Conservation (phyloP, 2,329 filamentous ascomycete genomes). For the Xylariales sp. region DNA sequence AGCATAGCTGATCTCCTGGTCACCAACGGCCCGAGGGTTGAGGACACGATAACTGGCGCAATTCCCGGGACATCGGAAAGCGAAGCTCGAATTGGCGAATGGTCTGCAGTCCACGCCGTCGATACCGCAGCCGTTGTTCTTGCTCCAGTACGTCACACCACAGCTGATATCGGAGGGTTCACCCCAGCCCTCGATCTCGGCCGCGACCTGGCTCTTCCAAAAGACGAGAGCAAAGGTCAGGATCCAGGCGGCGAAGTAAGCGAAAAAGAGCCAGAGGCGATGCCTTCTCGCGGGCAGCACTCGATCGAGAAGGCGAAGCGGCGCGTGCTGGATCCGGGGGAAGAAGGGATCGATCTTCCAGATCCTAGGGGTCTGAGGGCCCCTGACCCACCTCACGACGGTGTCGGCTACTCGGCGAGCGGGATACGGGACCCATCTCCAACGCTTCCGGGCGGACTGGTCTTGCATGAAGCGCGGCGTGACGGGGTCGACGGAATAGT, state of each 20-base stretch:
- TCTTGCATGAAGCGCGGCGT: slow-evolving; percentile 72
- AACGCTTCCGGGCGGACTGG: slow-evolving; percentile 61
- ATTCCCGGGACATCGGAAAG: slow-evolving; percentile 80
- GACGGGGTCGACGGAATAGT: slow-evolving; percentile 45
- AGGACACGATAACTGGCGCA: slow-evolving; percentile 74
- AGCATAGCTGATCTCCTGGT: slow-evolving; percentile 72
- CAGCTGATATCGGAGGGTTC: slow-evolving; percentile 74
- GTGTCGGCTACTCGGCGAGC: slow-evolving; percentile 59
- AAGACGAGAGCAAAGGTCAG: slow-evolving; percentile 76
- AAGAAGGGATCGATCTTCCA: slow-evolving; percentile 70
- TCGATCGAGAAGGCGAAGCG: slow-evolving; percentile 71
- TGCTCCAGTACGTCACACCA: slow-evolving; percentile 75
- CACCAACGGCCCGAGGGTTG: slow-evolving; percentile 80
- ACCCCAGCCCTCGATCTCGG: slow-evolving; percentile 76
- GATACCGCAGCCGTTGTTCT: slow-evolving; percentile 78
- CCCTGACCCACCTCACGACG: slow-evolving; percentile 63
- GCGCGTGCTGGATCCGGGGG: slow-evolving; percentile 74
- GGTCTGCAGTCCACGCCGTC: slow-evolving; percentile 81
- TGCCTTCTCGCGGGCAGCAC: slow-evolving; percentile 70
- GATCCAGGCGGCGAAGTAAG: slow-evolving; percentile 75
- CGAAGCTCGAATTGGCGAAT: slow-evolving; percentile 75
- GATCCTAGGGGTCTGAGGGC: slow-evolving; percentile 64
- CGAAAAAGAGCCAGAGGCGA: slow-evolving; percentile 67
- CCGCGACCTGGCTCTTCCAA: slow-evolving; percentile 67
- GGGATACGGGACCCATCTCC: slow-evolving; percentile 70